Base-by-base conservation (phyloP, 2,329 filamentous ascomycete species). In the Stemphylium lycopersici region DNA sequence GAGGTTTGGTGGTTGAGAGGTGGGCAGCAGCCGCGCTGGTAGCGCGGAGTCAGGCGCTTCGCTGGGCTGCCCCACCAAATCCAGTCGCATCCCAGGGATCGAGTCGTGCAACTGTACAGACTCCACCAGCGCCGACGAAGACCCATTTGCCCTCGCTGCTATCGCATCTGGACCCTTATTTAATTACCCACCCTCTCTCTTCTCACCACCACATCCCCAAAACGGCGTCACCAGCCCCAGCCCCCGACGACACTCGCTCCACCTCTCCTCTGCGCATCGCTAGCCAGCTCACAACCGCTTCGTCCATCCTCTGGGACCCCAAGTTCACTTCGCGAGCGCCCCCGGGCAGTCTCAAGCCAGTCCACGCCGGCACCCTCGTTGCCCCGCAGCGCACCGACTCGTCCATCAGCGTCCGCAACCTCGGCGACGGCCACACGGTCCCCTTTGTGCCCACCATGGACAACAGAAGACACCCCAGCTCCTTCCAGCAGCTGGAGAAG, bases 401-500 rank as follows among this genome's bases (percentile, higher is more conserved):
- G 41, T 80, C 79, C 65, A 81, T 82, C 69, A 79, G 77, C 57
- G 75, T 82, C 51, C 71, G 77, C 51, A 79, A 75, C 56, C 71
- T 82, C 48, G 78, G 78, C 57, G 79, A 75, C 49, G 78, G 77
- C 58, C 68, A 75, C 55, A 72, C 68, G 48, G 67, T 76, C 47
- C 54, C 65, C 59, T 51, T 60, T 37, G 48, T 59, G 40, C 46
- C 61, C 53, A 62, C 65, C 57, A 98, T 98, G 93, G 93, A 97
- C 78, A 90, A 90, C 72, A 90, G 96, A 76, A 84, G 90, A 71
- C 91, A 97, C 71, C 93, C 93, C 52, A 96, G 90, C 80, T 98
- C 93, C 59, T 99, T 99, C 83, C 93, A 98, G 84, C 95, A 98
- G 87, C 85, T 98, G 76, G 95, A 99, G 79, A 99, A 85, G 89